Evolutionary conservation across 2,329 filamentous ascomycete genomes (phyloP).

Genomic region (Alternaria novae-zelandiae): DNA sequence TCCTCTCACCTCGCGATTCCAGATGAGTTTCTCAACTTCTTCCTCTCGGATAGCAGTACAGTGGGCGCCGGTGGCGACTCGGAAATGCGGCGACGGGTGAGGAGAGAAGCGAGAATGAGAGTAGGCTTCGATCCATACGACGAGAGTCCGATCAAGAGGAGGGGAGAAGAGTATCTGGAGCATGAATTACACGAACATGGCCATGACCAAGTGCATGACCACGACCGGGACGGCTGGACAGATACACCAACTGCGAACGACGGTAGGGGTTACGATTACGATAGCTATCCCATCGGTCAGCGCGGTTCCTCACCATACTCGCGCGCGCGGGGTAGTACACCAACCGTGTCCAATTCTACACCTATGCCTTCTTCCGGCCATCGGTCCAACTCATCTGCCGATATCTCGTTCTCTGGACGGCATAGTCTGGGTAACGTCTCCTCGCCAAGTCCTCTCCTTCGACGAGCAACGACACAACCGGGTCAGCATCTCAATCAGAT

Average conservation of each 20-base stretch:
- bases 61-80: conserved; percentile 70
- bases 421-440: conserved; percentile 17
- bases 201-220: not conserved
- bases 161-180: conserved; percentile 70
- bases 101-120: conserved; percentile 65
- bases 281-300: conserved; percentile 35
- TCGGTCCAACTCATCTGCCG: no score
- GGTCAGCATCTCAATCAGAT: conserved; percentile 28
- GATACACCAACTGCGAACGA: conserved; percentile 5
- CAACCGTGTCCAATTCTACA: conserved; percentile 19
- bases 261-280: conserved; percentile 33
- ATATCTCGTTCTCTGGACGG: conserved; percentile 21
- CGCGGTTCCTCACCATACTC: conserved; percentile 21
- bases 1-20: conserved; percentile 86
- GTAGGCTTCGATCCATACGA: conserved; percentile 77
- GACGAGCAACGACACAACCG: conserved; percentile 42
- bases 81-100: conserved; percentile 64
- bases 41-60: conserved; percentile 73
- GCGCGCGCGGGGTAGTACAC: conserved; percentile 26
- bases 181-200: conserved; percentile 33
- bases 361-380: conserved; percentile 1
- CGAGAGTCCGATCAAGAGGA: conserved; percentile 70
- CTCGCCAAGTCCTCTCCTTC: conserved; percentile 43
- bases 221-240: not conserved
- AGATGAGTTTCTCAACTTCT: conserved; percentile 88